Evolutionary conservation across 148 eudicot species (phyloP), one percentile per base, ranked within the genome.

Genomic region (Vaccinium darrowii): DNA sequence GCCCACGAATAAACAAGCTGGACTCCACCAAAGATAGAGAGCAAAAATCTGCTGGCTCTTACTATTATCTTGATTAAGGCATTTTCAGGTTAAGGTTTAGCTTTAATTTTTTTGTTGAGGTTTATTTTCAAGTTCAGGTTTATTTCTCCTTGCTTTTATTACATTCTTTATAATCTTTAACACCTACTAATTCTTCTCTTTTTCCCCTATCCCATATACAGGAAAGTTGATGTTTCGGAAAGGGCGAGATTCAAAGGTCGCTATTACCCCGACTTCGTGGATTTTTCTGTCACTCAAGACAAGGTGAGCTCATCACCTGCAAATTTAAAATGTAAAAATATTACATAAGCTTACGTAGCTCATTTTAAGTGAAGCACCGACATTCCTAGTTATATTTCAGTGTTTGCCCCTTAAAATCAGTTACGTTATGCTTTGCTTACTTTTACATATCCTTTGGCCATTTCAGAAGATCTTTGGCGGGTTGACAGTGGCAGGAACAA

Each of bases 21-120:
- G 97, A 93, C 1, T 96, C 99, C 25, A 94, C 99, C 3, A 96
- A 96, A 91, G 99, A 95, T 89, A 91, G 98, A 89, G 98, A 96
- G 92, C 99, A 96, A 87, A 96, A 96, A 87, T 25, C 85, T 79
- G 98, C 98, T 73, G 99, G 99, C 85, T 95, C 99, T 36, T 96
- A 95, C 81, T 94, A 96, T 88, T 95, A 96, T 85, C 89, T 96
- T 82, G 98, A 94, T 83, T 62, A n/a, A 62, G 25, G 69, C 69
- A 62, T 25, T 62, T 62, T 62, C 69, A 62, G 9, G 69, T 62
- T 21, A 62, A 18, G 63, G 9, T 13, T 56, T 56, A 4, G 5
- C 7, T 58, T 58, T 16, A 16, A 11, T 54, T 54, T 12, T 3
- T 54, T 54, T 54, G 2, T 57, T 1, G 16, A 58, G 65, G 65